A percentile compares a stretch with the other conserved stretches of the same genome.
Evolutionary conservation across 1,284 basidiomycete species (phyloP).

Genomic region (Hemileia vastatrix): DNA sequence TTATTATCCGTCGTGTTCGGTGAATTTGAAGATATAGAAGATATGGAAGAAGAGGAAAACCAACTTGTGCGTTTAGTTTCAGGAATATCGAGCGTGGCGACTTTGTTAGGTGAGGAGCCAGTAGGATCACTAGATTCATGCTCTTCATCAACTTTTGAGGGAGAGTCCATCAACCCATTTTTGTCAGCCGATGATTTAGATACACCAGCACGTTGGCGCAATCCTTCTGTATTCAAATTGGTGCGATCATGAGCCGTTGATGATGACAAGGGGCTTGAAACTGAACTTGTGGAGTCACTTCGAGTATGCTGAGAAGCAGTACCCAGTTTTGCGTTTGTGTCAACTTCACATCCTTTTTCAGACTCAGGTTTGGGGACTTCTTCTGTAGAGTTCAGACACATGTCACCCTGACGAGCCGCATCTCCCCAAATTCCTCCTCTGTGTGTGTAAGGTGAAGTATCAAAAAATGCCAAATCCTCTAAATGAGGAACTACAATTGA

Average conservation of each 20-base stretch:
- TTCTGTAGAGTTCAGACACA: too few species aligned
- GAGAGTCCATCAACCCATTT: too few species aligned
- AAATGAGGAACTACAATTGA: constrained; percentile 92
- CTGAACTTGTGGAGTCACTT: constrained; percentile 21
- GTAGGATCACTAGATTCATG: neutral
- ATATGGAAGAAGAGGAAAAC: constrained; percentile 17
- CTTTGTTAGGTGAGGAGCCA: neutral
- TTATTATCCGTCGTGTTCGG: neutral
- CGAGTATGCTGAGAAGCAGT: too few species aligned
- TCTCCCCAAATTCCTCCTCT: constrained; percentile 87
- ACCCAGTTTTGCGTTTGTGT: too few species aligned
- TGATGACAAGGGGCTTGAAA: constrained; percentile 1
- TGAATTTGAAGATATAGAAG: constrained; percentile 7
- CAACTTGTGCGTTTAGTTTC: constrained; percentile 20
- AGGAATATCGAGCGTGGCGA: neutral
- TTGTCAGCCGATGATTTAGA: too few species aligned
- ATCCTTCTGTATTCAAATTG: too few species aligned
- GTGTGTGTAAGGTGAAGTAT: constrained; percentile 54
- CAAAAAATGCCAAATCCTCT: constrained; percentile 95
- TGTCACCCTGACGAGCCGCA: constrained; percentile 52
- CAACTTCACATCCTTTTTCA: too few species aligned
- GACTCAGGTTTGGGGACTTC: too few species aligned
- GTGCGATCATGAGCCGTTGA: too few species aligned
- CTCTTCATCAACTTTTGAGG: too few species aligned
- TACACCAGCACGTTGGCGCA: too few species aligned